Evolutionary conservation across 352 stramenopile genomes (phyloP).

Genomic region (Globisporangium uncinulatum): DNA sequence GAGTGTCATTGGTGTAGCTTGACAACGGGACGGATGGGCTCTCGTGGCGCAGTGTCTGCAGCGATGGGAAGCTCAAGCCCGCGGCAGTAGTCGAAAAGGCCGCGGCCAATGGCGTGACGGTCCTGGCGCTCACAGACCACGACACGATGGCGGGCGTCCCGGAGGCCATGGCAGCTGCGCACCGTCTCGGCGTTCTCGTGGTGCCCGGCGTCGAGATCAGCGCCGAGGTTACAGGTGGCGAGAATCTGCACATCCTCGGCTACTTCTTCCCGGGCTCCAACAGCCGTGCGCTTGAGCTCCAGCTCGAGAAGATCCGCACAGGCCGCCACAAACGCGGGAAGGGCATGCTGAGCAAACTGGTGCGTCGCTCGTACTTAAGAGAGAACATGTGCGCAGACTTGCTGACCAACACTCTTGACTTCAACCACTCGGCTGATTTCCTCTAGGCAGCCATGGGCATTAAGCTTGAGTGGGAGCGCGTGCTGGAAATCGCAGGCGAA

Average conservation of each 20-base stretch:
- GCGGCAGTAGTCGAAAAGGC: conserved; percentile 72
- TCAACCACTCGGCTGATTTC: background rate
- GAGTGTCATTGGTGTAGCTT: too few relatives aligned
- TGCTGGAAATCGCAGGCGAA: conserved; percentile 79
- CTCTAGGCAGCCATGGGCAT: conserved; percentile 72
- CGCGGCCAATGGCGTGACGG: conserved; percentile 68
- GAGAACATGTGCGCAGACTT: too few relatives aligned
- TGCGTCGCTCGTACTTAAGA: conserved; percentile 14
- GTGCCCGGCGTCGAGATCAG: conserved; percentile 84
- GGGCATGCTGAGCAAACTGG: conserved; percentile 78
- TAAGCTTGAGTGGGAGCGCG: conserved; percentile 71
- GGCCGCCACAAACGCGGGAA: conserved; percentile 77
- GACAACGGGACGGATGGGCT: too few relatives aligned
- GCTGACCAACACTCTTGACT: background rate
- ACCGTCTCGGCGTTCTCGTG: conserved; percentile 63
- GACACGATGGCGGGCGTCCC: conserved; percentile 80
- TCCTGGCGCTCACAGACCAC: conserved; percentile 83
- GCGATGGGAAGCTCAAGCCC: conserved; percentile 74
- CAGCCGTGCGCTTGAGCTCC: conserved; percentile 56
- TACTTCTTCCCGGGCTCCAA: conserved; percentile 85
- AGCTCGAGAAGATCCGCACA: conserved; percentile 75
- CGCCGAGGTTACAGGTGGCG: conserved; percentile 73
- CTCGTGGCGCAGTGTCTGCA: conserved; percentile 46
- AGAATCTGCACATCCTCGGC: conserved; percentile 83
- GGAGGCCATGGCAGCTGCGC: conserved; percentile 63